phyloP scores from a whole-genome alignment of 805 yeast genomes.

The Barnettozyma wickerhamii region DNA sequence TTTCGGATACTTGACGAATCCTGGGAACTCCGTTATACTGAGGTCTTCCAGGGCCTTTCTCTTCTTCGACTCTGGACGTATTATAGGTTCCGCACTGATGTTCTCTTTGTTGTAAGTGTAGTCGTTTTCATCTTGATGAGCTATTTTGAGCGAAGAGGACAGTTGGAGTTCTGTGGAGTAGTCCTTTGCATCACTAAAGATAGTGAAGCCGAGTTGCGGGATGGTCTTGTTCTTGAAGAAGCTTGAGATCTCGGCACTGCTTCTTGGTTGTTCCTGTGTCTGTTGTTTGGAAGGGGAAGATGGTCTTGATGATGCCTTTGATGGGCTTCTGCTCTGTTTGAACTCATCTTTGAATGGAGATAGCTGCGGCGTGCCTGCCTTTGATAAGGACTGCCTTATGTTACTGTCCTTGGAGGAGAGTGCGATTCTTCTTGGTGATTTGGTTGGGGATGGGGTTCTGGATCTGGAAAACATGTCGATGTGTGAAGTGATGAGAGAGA shows the following conservation, averaged over 20 bases:
- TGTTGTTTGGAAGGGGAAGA: constrained; percentile 7
- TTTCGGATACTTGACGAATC: constrained; percentile 14
- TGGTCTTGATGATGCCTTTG: constrained; percentile 11
- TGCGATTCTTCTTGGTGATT: constrained; percentile 21
- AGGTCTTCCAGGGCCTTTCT: constrained; percentile 15
- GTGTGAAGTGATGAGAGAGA: neutral
- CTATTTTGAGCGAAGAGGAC: constrained; percentile 9
- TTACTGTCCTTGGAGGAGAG: constrained; percentile 25
- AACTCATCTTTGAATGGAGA: constrained; percentile 8
- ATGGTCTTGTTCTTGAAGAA: constrained; percentile 5
- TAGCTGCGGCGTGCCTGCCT: constrained; percentile 14
- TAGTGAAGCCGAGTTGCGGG: constrained; percentile 20
- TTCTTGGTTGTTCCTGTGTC: neutral
- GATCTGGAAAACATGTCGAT: constrained; percentile 14
- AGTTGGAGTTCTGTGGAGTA: constrained; percentile 17
- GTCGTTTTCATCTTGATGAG: constrained; percentile 18
- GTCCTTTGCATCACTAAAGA: constrained; percentile 23
- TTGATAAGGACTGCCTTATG: constrained; percentile 14
- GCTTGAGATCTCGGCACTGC: constrained; percentile 1
- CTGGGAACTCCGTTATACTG: constrained; percentile 15
- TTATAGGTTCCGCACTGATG: neutral
- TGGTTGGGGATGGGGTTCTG: constrained; percentile 19
- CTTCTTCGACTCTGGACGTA: constrained; percentile 1
- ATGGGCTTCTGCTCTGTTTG: neutral
- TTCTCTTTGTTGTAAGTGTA: constrained; percentile 18